phyloP scores from a whole-genome alignment of 768 basidiomycete species.

The Daedaleopsis nitida region DNA sequence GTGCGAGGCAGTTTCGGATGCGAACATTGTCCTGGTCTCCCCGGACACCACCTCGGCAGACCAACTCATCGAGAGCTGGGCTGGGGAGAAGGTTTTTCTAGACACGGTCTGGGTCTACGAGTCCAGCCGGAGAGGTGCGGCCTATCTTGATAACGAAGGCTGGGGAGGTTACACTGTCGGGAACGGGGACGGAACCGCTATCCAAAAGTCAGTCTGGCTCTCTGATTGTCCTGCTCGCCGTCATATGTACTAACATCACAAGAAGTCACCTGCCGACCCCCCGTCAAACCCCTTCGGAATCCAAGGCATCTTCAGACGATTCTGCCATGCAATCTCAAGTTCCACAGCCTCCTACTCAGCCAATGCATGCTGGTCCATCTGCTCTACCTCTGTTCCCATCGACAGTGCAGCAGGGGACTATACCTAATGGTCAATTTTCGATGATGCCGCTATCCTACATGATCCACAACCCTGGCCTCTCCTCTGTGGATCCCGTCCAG shows the following conservation, averaged over 20 bases:
- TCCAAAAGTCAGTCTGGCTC: constrained; percentile 46
- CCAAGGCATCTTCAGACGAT: not conserved
- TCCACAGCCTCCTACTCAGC: not conserved
- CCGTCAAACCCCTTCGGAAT: constrained; percentile 48
- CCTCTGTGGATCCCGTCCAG: too few relatives aligned
- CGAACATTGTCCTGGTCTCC: constrained; percentile 64
- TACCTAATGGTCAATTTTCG: too few relatives aligned
- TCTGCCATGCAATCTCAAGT: not conserved
- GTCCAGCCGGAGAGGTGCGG: constrained; percentile 44
- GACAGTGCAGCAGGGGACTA: too few relatives aligned
- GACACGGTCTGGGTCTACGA: constrained; percentile 53
- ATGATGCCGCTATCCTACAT: too few relatives aligned
- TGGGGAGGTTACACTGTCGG: constrained; percentile 23
- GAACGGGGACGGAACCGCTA: constrained; percentile 3
- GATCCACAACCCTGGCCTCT: too few relatives aligned
- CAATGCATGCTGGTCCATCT: too few relatives aligned
- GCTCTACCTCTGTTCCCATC: too few relatives aligned
- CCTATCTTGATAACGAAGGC: constrained; percentile 47
- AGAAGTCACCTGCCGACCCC: constrained; percentile 68
- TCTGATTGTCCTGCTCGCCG: constrained; percentile 19
- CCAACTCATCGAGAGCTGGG: constrained; percentile 62
- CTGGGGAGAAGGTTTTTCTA: constrained; percentile 47
- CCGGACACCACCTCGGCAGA: constrained; percentile 50
- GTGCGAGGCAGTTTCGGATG: constrained; percentile 34
- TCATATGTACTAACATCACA: constrained; percentile 8